Percentiles rank a stretch among this genome's conserved stretches.
These are phyloP conservation scores for Flaveria bidentis DNA, from an alignment of 129 eudicot species.

Conservation along the genomic window DNA sequence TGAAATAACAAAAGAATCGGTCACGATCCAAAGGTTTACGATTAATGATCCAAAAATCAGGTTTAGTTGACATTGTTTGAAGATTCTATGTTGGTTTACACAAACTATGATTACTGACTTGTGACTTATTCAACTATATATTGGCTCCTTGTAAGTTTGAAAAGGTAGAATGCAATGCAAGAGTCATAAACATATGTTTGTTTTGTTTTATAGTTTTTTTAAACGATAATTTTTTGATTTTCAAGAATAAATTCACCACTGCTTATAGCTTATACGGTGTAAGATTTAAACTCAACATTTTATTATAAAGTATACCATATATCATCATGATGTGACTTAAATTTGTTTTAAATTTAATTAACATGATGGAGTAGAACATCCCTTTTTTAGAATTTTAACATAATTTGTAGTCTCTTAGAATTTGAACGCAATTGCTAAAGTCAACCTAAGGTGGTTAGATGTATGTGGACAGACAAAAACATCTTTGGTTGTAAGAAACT, in stretches of 20 bases:
- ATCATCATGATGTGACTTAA: no score
- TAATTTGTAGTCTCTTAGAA: background rate
- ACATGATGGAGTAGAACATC: background rate
- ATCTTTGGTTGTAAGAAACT: background rate
- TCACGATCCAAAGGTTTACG: background rate
- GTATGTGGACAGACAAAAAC: background rate
- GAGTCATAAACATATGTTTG: background rate
- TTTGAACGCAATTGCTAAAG: background rate
- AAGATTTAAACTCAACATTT: no score
- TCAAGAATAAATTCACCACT: no score
- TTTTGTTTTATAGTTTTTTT: background rate
- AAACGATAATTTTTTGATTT: no score
- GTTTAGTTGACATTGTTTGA: constrained; percentile 14
- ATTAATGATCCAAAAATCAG: constrained; percentile 22
- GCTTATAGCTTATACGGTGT: no score
- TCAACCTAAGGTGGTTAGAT: background rate
- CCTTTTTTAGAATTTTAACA: background rate
- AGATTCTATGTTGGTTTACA: constrained; percentile 9
- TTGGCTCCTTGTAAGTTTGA: background rate
- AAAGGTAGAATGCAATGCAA: background rate
- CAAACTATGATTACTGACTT: background rate
- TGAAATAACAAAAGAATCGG: constrained; percentile 21
- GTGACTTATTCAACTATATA: background rate
- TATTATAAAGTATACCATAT: no score
- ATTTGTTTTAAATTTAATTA: background rate